phyloP scores from a whole-genome alignment of 345 rosid species.

The Eucalyptus grandis region DNA sequence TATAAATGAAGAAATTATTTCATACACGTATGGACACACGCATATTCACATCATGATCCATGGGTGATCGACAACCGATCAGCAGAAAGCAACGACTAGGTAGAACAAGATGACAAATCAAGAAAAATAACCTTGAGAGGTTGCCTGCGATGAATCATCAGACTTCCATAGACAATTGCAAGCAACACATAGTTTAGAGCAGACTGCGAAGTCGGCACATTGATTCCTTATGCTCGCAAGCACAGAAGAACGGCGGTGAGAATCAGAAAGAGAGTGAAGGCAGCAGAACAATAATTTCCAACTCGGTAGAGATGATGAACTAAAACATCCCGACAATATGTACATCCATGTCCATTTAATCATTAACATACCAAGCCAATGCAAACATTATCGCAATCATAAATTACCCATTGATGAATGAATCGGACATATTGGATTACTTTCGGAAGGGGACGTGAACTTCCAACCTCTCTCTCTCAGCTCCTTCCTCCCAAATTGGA shows the following conservation, averaged over 20 bases:
- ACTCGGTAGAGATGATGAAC: neutral
- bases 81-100: neutral
- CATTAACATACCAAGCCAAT: neutral
- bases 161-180: slow-evolving; percentile 41
- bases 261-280: neutral
- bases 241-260: neutral
- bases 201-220: slow-evolving; percentile 50
- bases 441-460: neutral
- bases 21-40: neutral
- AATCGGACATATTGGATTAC: neutral
- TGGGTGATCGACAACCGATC: neutral
- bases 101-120: neutral
- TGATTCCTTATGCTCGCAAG: slow-evolving; percentile 18
- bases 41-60: neutral
- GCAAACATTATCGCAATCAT: neutral
- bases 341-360: neutral
- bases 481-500: neutral
- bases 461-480: neutral
- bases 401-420: neutral
- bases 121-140: slow-evolving; percentile 23
- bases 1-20: neutral
- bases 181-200: slow-evolving; percentile 29
- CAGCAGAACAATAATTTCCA: neutral
- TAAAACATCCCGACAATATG: neutral
- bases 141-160: slow-evolving; percentile 28